Percentiles rank a stretch among this genome's conserved stretches.
Conservation (phyloP, 257 asterid genomes). For the Gentiana dahurica region DNA sequence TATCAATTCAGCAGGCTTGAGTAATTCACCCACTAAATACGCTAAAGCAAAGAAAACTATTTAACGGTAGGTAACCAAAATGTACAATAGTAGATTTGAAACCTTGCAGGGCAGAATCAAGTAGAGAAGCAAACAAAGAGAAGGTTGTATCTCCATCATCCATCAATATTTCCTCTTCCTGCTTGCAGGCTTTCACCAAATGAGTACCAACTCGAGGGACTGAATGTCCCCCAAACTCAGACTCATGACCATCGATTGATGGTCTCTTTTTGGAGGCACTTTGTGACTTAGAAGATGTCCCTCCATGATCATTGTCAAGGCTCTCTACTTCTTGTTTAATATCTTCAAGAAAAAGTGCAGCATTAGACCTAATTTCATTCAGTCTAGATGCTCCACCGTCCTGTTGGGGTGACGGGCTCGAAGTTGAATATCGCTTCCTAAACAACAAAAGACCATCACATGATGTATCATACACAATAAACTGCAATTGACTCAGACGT, state of each 20-base stretch:
- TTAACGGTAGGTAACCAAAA: neutral
- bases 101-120: constrained; percentile 95
- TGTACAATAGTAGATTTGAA: neutral
- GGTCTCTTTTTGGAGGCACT: constrained; percentile 45
- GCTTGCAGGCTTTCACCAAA: constrained; percentile 63
- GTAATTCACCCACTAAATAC: neutral
- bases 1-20: neutral
- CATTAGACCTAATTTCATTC: constrained; percentile 44
- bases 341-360: constrained; percentile 78
- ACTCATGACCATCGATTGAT: constrained; percentile 27
- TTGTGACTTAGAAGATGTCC: constrained; percentile 29
- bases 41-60: neutral
- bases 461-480: constrained; percentile 5
- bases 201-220: constrained; percentile 43
- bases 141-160: constrained; percentile 61
- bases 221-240: constrained; percentile 27
- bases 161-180: constrained; percentile 49
- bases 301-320: constrained; percentile 34
- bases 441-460: constrained; percentile 13
- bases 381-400: constrained; percentile 58
- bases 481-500: neutral
- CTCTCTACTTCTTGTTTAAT: constrained; percentile 73
- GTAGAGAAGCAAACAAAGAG: constrained; percentile 73
- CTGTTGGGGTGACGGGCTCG: constrained; percentile 60
- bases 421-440: constrained; percentile 62